Evolutionary conservation across 805 yeast genomes (phyloP).

Genomic region (Myxozyma neotropica): DNA sequence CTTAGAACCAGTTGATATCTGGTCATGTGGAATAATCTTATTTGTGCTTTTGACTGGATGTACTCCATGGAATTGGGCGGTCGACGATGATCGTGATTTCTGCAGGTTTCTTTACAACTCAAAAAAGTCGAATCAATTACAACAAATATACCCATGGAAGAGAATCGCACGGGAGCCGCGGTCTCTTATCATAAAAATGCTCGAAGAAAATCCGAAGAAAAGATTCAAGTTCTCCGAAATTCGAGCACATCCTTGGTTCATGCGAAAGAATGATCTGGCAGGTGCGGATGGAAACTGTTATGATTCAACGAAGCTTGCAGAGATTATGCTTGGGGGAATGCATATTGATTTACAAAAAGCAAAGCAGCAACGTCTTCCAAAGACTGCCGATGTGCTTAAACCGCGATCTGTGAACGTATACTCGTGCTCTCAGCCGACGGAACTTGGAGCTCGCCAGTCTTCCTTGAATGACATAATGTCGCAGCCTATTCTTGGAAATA

Average conservation of each 20-base stretch:
- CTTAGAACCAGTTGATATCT: slow-evolving; percentile 61
- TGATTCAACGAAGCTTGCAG: slow-evolving; percentile 56
- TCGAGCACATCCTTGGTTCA: slow-evolving; percentile 59
- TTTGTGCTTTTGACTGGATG: slow-evolving; percentile 66
- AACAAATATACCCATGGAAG: slow-evolving; percentile 56
- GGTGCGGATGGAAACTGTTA: slow-evolving; percentile 54
- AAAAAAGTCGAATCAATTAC: slow-evolving; percentile 24
- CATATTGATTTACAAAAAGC: slow-evolving; percentile 45
- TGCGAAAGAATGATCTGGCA: slow-evolving; percentile 49
- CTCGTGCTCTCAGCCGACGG: slow-evolving; percentile 26
- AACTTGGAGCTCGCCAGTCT: slow-evolving; percentile 3
- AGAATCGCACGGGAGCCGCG: slow-evolving; percentile 53
- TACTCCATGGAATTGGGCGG: slow-evolving; percentile 74
- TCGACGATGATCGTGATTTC: slow-evolving; percentile 54
- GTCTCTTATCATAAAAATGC: slow-evolving; percentile 55
- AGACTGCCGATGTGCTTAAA: neutral
- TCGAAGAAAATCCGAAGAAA: slow-evolving; percentile 53
- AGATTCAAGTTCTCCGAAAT: slow-evolving; percentile 51
- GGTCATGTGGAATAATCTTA: slow-evolving; percentile 60
- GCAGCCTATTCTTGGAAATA: slow-evolving; percentile 6
- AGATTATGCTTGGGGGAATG: slow-evolving; percentile 54
- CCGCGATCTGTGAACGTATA: neutral
- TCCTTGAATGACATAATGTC: neutral
- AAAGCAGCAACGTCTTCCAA: neutral
- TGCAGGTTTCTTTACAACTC: slow-evolving; percentile 39